phyloP scores from a whole-genome alignment of 441 rosid genomes.

The Kokia cookei region DNA sequence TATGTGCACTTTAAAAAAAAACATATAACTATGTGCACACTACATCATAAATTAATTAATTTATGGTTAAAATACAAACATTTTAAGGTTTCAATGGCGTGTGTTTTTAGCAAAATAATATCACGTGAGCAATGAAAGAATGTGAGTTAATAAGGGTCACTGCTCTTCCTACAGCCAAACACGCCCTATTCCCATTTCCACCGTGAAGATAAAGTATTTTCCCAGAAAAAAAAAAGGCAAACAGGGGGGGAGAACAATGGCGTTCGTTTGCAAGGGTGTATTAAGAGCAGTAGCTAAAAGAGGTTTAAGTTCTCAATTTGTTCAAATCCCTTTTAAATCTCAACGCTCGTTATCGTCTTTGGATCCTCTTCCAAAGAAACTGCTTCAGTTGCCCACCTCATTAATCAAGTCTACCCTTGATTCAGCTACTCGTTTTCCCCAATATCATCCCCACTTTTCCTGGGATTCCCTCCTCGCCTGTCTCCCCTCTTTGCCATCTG shows the following conservation, averaged over 20 bases:
- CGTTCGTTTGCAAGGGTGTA: background rate
- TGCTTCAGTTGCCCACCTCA: conserved; percentile 18
- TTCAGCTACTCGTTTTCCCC: conserved; percentile 5
- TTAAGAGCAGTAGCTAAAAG: background rate
- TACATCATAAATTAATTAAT: too few species aligned
- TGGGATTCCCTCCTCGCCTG: conserved; percentile 19
- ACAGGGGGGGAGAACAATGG: background rate
- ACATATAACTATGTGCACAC: too few species aligned
- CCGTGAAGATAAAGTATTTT: background rate
- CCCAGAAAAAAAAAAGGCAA: too few species aligned
- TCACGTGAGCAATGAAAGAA: too few species aligned
- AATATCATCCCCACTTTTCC: conserved; percentile 1
- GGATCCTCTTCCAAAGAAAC: conserved; percentile 14
- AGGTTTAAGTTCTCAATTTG: background rate
- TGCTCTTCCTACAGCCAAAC: background rate
- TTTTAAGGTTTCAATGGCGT: too few species aligned
- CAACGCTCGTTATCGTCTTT: conserved; percentile 1
- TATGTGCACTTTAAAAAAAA: too few species aligned
- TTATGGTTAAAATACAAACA: too few species aligned
- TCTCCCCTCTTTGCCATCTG: conserved; percentile 25
- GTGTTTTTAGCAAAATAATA: too few species aligned
- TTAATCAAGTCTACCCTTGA: conserved; percentile 24
- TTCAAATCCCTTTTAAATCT: background rate
- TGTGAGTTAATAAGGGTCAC: too few species aligned
- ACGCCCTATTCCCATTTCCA: background rate